Evolutionary conservation across 2,329 filamentous ascomycete species (phyloP).

Genomic region (Bisporella sp.): DNA sequence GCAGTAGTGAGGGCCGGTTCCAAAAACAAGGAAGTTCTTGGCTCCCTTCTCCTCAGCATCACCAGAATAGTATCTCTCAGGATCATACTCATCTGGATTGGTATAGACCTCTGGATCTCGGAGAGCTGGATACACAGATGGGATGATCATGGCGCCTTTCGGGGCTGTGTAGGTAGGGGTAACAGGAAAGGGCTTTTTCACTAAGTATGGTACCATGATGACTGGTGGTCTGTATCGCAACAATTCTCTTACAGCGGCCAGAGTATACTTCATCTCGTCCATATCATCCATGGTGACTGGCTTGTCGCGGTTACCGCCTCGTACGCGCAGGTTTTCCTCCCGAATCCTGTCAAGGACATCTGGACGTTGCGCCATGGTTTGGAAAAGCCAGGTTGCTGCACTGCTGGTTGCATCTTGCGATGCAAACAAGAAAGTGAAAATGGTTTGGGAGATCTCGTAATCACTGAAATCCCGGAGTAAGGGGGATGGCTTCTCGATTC

Average conservation of each 20-base stretch:
- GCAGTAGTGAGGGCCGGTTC: slow-evolving; percentile 93
- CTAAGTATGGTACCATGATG: slow-evolving; percentile 91
- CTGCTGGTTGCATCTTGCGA: slow-evolving; percentile 96
- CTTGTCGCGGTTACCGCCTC: slow-evolving; percentile 66
- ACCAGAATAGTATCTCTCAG: slow-evolving; percentile 84
- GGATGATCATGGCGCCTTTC: slow-evolving; percentile 93
- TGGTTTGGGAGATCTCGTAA: slow-evolving; percentile 83
- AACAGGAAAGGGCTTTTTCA: slow-evolving; percentile 93
- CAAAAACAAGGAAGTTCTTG: slow-evolving; percentile 97
- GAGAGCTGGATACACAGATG: slow-evolving; percentile 82
- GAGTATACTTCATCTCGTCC: slow-evolving; percentile 83
- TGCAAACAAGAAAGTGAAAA: slow-evolving; percentile 96
- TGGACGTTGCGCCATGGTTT: slow-evolving; percentile 88
- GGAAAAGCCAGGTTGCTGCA: slow-evolving; percentile 91
- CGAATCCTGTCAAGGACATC: slow-evolving; percentile 85
- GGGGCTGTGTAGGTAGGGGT: slow-evolving; percentile 82
- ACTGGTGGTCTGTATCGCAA: slow-evolving; percentile 93
- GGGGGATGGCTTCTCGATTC: slow-evolving; percentile 72
- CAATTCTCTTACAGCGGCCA: slow-evolving; percentile 84
- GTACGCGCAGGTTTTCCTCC: slow-evolving; percentile 76
- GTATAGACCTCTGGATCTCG: slow-evolving; percentile 91
- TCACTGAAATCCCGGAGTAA: slow-evolving; percentile 83
- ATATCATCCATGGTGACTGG: slow-evolving; percentile 76
- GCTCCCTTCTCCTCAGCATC: slow-evolving; percentile 71
- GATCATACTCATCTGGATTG: slow-evolving; percentile 81